Percentiles rank a stretch among this genome's conserved stretches.
These are phyloP conservation scores for Candida koratica DNA, from an alignment of 805 yeast species.

Conservation along the genomic window DNA sequence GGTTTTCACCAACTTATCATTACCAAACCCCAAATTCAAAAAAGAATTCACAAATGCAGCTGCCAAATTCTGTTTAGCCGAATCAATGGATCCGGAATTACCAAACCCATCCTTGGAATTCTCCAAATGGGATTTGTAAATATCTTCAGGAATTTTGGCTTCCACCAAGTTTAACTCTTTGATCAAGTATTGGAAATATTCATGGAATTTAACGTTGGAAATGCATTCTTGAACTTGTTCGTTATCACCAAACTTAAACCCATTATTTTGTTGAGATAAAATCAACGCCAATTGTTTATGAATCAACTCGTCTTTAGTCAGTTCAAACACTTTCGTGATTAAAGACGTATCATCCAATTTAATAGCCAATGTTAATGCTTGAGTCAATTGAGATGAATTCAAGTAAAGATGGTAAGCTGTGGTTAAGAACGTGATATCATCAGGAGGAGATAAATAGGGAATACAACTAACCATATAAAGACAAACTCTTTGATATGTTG, in stretches of 20 bases:
- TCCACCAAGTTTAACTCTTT: constrained; percentile 84
- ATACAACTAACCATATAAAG: constrained; percentile 94
- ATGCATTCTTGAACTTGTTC: constrained; percentile 74
- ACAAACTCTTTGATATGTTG: constrained; percentile 85
- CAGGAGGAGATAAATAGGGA: constrained; percentile 94
- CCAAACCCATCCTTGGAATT: constrained; percentile 57
- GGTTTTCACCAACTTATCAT: constrained; percentile 73
- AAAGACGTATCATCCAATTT: constrained; percentile 78
- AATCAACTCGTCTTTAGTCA: constrained; percentile 66
- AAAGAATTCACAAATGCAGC: constrained; percentile 92
- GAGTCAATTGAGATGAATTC: constrained; percentile 74
- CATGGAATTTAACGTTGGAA: constrained; percentile 73
- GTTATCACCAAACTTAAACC: constrained; percentile 59
- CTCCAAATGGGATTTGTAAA: constrained; percentile 88
- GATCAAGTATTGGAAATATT: constrained; percentile 73
- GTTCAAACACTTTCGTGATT: constrained; percentile 75
- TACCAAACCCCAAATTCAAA: constrained; percentile 85
- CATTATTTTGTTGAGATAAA: constrained; percentile 79
- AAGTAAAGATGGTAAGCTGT: constrained; percentile 87
- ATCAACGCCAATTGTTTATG: constrained; percentile 91
- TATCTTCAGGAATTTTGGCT: constrained; percentile 92
- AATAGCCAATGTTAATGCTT: constrained; percentile 86
- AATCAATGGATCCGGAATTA: constrained; percentile 58
- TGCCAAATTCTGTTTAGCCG: constrained; percentile 93
- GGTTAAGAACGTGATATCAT: constrained; percentile 77